Conservation (phyloP, 805 yeast genomes). For the Scheffersomyces spartinae region DNA sequence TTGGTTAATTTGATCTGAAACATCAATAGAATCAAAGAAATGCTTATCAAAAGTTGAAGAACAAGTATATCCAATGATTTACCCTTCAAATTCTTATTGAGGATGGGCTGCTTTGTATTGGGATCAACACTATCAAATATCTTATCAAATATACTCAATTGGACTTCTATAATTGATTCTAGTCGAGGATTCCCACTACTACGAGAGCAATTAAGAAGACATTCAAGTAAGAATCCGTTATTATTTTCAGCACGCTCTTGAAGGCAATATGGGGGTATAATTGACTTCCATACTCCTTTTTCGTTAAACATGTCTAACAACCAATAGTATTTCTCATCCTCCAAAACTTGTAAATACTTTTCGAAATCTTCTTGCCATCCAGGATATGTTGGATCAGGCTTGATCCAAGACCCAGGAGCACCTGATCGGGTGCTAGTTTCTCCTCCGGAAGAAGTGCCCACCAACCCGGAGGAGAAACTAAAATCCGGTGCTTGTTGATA, state of each 20-base stretch:
- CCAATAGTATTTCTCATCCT: slow-evolving; percentile 26
- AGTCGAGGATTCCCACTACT: slow-evolving; percentile 5
- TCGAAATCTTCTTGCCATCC: no score
- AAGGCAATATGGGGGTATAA: slow-evolving; percentile 21
- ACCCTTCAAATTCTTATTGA: slow-evolving; percentile 6
- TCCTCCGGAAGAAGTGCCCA: no score
- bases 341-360: no score
- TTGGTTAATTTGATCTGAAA: slow-evolving; percentile 4
- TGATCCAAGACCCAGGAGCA: no score
- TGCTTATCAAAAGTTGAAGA: neutral
- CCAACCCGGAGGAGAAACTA: no score
- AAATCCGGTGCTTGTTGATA: no score
- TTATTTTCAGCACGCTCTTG: slow-evolving; percentile 5
- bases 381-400: no score
- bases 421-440: no score
- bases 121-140: slow-evolving; percentile 17
- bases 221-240: slow-evolving; percentile 14
- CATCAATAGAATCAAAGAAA: slow-evolving; percentile 5
- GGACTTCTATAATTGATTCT: slow-evolving; percentile 4
- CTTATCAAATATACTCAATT: slow-evolving; percentile 14
- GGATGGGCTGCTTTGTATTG: slow-evolving; percentile 5
- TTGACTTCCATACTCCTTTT: slow-evolving; percentile 23
- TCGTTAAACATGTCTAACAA: slow-evolving; percentile 29
- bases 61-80: neutral
- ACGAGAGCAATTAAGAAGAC: slow-evolving; percentile 19